phyloP scores from a whole-genome alignment of 345 rosid species.

The Lagerstroemia speciosa region DNA sequence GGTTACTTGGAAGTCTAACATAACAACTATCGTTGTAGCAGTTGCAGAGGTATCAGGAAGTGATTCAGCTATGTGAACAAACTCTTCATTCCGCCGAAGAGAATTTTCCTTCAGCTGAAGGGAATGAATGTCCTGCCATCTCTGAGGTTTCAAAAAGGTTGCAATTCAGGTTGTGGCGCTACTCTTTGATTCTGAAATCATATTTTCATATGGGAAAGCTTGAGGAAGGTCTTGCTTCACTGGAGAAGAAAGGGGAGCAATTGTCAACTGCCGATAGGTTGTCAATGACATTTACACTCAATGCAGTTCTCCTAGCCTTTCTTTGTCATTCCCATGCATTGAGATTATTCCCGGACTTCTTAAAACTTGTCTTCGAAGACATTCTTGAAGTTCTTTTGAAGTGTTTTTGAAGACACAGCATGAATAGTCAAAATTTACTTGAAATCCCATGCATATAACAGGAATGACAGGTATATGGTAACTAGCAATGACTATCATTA shows the following conservation, averaged over 20 bases:
- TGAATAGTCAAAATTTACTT: neutral
- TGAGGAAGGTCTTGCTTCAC: conserved; percentile 66
- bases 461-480: too few relatives aligned
- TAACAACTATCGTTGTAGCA: conserved; percentile 28
- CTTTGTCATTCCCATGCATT: neutral
- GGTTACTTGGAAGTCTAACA: neutral
- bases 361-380: neutral
- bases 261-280: conserved; percentile 37
- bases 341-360: neutral
- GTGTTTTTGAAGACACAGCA: neutral
- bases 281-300: neutral
- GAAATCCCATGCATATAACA: neutral
- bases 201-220: conserved; percentile 78
- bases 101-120: conserved; percentile 32
- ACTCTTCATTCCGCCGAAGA: conserved; percentile 63
- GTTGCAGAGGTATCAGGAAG: conserved; percentile 80
- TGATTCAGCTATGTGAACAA: conserved; percentile 72
- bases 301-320: neutral
- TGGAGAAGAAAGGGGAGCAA: conserved; percentile 56
- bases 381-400: neutral
- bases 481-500: too few relatives aligned
- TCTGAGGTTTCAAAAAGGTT: conserved; percentile 31
- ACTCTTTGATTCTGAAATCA: conserved; percentile 54
- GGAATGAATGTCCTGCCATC: conserved; percentile 24
- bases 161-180: conserved; percentile 58